A percentile compares a stretch with the other conserved stretches of the same genome.
These are phyloP conservation scores for Nyssa sinensis DNA, from an alignment of 148 eudicot species.

Conservation along the genomic window DNA sequence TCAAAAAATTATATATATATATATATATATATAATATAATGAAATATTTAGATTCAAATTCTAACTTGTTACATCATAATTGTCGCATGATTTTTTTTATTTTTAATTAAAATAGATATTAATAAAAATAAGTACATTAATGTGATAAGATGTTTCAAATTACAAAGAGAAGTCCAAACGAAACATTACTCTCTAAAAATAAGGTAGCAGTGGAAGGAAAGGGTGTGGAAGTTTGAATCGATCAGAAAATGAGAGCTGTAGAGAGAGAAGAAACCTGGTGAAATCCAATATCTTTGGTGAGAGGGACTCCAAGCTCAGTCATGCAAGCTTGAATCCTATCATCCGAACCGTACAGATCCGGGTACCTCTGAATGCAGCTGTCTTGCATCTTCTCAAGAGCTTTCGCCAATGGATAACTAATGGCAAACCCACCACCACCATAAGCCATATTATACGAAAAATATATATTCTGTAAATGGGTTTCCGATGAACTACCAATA, in stretches of 20 bases:
- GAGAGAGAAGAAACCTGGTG: constrained; percentile 47
- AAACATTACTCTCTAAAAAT: no score
- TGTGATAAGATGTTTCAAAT: no score
- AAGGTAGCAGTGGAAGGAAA: no score
- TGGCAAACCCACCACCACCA: constrained; percentile 75
- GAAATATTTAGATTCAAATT: no score
- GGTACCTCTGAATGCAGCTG: constrained; percentile 41
- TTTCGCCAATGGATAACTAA: constrained; percentile 55
- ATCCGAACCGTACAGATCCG: constrained; percentile 53
- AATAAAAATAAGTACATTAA: no score
- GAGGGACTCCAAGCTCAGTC: constrained; percentile 68
- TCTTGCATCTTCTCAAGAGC: constrained; percentile 57
- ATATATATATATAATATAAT: no score
- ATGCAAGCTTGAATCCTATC: constrained; percentile 70
- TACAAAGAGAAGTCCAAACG: no score
- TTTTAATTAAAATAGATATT: no score
- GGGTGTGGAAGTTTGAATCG: not conserved
- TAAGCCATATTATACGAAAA: constrained; percentile 59
- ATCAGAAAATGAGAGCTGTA: not conserved
- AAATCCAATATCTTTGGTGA: constrained; percentile 56
- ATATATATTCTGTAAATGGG: constrained; percentile 46
- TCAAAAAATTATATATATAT: no score
- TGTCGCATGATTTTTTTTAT: no score
- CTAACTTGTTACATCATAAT: no score
- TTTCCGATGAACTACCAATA: constrained; percentile 54